Conservation (phyloP, 179 eudicot genomes). For the Nepenthes alata region DNA sequence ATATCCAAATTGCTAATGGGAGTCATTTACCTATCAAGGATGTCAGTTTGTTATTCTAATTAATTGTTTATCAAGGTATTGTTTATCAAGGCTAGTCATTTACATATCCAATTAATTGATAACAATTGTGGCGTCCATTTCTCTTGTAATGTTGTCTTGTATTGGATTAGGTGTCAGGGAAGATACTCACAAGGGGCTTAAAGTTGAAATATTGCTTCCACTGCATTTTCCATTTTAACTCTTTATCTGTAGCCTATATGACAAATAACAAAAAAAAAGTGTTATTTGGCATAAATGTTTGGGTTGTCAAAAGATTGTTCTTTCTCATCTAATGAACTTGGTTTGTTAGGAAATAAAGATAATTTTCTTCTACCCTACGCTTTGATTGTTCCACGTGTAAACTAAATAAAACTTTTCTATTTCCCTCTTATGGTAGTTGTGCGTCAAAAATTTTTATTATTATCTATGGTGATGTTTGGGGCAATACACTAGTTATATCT, state of each 20-base stretch:
- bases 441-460: not conserved
- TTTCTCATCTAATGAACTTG: not conserved
- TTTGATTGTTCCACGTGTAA: constrained; percentile 1
- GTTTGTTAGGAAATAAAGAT: constrained; percentile 1
- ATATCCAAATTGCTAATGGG: no score
- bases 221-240: not conserved
- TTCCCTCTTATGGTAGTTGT: not conserved
- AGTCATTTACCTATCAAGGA: not conserved
- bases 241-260: not conserved
- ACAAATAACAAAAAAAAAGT: not conserved
- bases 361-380: not conserved
- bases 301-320: constrained; percentile 1
- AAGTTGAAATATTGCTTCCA: not conserved
- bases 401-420: constrained; percentile 5
- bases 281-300: constrained; percentile 1
- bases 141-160: not conserved
- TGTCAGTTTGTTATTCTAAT: no score
- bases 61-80: no score
- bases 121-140: not conserved
- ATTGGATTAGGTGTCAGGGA: no score
- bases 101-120: no score
- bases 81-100: not conserved
- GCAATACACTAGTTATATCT: constrained; percentile 2
- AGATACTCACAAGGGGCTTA: not conserved
- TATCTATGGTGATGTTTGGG: constrained; percentile 1